A percentile compares a stretch with the other conserved stretches of the same genome.
Evolutionary conservation across 2,329 filamentous ascomycete species (phyloP).

Genomic region (Trichoderma sp.): DNA sequence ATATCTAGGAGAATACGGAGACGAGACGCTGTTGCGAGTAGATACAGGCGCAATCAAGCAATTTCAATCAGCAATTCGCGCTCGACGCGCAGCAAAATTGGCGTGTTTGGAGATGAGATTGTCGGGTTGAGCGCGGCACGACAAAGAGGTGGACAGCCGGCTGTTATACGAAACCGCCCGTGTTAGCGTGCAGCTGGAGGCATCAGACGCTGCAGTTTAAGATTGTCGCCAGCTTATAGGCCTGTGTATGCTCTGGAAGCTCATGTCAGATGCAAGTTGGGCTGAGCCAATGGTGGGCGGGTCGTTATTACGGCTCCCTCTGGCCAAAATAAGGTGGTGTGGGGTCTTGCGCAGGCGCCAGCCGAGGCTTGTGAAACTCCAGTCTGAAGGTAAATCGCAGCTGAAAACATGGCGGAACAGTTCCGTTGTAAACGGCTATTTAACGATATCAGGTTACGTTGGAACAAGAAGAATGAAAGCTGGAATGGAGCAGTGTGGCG

Average conservation of each 20-base stretch:
- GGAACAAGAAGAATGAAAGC: not conserved
- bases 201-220: not conserved
- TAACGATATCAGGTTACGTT: not conserved
- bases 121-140: not conserved
- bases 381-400: not conserved
- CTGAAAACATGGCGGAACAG: slow-evolving; percentile 8
- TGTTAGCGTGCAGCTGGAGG: not conserved
- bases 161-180: not conserved
- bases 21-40: not conserved
- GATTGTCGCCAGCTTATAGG: slow-evolving; percentile 9
- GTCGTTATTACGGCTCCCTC: not conserved
- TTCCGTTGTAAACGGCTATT: not conserved
- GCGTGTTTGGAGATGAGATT: slow-evolving; percentile 12
- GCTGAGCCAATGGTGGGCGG: not conserved
- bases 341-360: slow-evolving; percentile 1
- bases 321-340: not conserved
- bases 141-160: not conserved
- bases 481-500: not conserved
- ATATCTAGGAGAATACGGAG: not conserved
- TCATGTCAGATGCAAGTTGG: slow-evolving; percentile 11
- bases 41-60: not conserved
- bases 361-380: slow-evolving; percentile 11
- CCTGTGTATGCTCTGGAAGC: not conserved
- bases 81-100: slow-evolving; percentile 8
- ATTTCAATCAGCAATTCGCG: not conserved